These are phyloP conservation scores for Ophiostoma sp. DNA, from an alignment of 2,329 filamentous ascomycete genomes.

Conservation along the genomic window DNA sequence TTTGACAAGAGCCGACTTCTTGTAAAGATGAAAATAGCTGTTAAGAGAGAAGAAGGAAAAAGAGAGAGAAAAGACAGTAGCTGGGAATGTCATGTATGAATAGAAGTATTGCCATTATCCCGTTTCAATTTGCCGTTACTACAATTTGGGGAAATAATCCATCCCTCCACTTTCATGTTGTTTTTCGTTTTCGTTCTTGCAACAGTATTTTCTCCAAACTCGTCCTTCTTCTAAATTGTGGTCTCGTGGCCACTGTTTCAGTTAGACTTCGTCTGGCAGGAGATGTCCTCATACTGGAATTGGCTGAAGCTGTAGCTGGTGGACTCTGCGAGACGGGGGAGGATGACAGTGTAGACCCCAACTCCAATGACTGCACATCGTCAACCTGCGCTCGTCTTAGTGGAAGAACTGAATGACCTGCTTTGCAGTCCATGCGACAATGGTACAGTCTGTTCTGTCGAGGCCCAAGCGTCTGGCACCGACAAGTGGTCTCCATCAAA, in stretches of 20 bases:
- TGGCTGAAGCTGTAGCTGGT: background rate
- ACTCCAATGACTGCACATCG: background rate
- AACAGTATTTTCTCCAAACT: background rate
- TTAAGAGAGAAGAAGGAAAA: too few relatives aligned
- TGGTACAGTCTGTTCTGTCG: constrained; percentile 19
- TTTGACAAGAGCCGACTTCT: background rate
- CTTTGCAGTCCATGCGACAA: constrained; percentile 14
- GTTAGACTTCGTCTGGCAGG: background rate
- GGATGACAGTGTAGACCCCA: too few relatives aligned
- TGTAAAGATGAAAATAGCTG: too few relatives aligned
- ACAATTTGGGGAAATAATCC: too few relatives aligned
- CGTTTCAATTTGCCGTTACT: too few relatives aligned
- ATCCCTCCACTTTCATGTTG: background rate
- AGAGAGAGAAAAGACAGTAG: too few relatives aligned
- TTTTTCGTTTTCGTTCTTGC: background rate
- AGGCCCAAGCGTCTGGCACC: constrained; percentile 15
- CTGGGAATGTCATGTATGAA: too few relatives aligned
- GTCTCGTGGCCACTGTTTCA: background rate
- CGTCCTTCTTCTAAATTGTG: background rate
- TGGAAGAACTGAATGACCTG: background rate
- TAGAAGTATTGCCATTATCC: too few relatives aligned
- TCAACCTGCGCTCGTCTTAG: background rate
- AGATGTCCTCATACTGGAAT: background rate
- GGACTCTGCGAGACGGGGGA: background rate
- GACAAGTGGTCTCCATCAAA: background rate